Base-by-base conservation (phyloP, 2,329 filamentous ascomycete species). In the Fusarium sp. region DNA sequence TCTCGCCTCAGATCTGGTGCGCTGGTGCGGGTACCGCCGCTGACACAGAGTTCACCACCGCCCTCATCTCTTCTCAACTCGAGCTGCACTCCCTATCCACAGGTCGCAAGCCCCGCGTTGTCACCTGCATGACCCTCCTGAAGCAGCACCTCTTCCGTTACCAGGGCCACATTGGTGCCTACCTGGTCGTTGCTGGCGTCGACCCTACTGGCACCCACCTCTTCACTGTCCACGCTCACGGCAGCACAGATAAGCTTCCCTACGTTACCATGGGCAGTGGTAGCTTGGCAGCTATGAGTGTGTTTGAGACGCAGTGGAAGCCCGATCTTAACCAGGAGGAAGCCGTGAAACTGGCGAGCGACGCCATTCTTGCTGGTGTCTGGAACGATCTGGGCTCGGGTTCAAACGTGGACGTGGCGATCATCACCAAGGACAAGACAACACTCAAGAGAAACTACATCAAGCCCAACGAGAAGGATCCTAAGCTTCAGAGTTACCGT, bases 181-280 rank as follows among this genome's bases (percentile, higher is more conserved):
- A 99, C 84, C 92, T 99, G 65, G 96, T 99, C 75, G 94, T 99
- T 65, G 96, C 96, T 41, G 96, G 96, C 74, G 95, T 97, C 80
- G 96, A 99, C 82, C 95, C 97, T 38, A 99, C 96, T 2, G 96
- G 96, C 78, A 91, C 92, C 49, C 94, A 97, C 79, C 92, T 99
- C 70, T 99, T 97, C 88, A 99, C 97, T 73, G 96, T 99, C 46
- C 96, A 99, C 85, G 96, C 96, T 67, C 97, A 99, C 87, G 96
- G 97, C 75, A 96, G 93, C 79, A 99, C 96, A 70, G 96, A 99
- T 86, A 99, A 98, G 87, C 91, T 99, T 54, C 96, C 96, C 56
- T 99, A 99, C 83, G 97, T 99, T 76, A 99, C 97, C 74, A 99
- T 99, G 96, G 96, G 96, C 60, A 97, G 93, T 29, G 96, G 96